Evolutionary conservation across 2,329 filamentous ascomycete genomes (phyloP), one percentile per base, ranked within the genome.

Genomic region (Ambrosiella xylebori): DNA sequence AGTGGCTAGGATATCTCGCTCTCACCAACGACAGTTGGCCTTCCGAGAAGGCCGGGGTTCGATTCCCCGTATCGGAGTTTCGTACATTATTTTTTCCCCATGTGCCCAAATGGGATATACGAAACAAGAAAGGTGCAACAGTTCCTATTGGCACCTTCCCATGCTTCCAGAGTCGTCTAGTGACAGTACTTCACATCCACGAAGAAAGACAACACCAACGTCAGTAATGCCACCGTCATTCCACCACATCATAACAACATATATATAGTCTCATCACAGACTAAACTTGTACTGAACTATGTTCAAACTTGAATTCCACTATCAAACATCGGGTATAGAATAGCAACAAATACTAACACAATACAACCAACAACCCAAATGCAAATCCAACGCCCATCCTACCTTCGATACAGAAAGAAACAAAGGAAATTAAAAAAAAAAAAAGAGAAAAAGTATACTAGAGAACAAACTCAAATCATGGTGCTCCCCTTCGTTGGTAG

Each of bases 1-100:
- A 47, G 44, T 5, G 44, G 44, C n/a, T 47, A 47, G 44, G 44
- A 47, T 47, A 47, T 47, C 44, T 47, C 44, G 44, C 44, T 47
- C 44, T 47, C 44, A 47, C n/a, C 44, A 15, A 6, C 44, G n/a
- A 17, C 3, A 19, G 44, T 47, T 47, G 44, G 4, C 2, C n/a
- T 38, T 39, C 62, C 62, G 62, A 59, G 60, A 57, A 61, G 62
- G 60, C 60, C 62, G 57, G 62, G 62, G 62, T 63, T 63, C 62
- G 61, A 63, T 63, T 63, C 61, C 62, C 61, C 57, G 62, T 62
- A 62, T 59, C 61, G 61, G 61, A 63, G 58, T 37, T 36, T 3
- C 2, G 27, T 5, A 41, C 40, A 41, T n/a, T 12, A 2, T 41
- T 41, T 41, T 12, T 11, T 7, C 40, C 40, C n/a, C n/a, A n/a